Percentiles rank a stretch among this genome's conserved stretches.
phyloP scores from a whole-genome alignment of 345 rosid genomes.

The Raphanus sativus region DNA sequence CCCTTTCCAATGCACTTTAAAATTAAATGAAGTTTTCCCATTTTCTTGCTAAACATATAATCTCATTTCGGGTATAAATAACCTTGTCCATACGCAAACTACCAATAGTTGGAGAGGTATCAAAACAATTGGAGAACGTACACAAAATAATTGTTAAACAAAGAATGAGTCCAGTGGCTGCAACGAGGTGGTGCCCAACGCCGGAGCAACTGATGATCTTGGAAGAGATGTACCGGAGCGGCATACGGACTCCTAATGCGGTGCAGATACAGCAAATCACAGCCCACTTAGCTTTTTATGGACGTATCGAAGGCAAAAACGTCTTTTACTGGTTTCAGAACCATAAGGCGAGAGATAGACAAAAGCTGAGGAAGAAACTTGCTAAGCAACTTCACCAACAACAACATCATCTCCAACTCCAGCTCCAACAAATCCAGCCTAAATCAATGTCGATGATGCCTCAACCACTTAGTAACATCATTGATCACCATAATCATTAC shows the following conservation, averaged over 20 bases:
- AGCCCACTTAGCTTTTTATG: conserved; percentile 68
- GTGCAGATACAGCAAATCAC: conserved; percentile 86
- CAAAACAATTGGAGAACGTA: background rate
- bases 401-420: conserved; percentile 45
- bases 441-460: conserved; percentile 28
- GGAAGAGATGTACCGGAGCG: conserved; percentile 81
- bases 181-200: conserved; percentile 96
- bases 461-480: conserved; percentile 27
- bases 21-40: background rate
- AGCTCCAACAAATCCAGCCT: conserved; percentile 36
- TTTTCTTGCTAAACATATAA: conserved; percentile 16
- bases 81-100: conserved; percentile 17
- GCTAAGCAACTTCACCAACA: conserved; percentile 66
- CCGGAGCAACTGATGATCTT: conserved; percentile 92
- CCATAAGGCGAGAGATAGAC: conserved; percentile 95
- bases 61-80: conserved; percentile 25
- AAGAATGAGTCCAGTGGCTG: conserved; percentile 63
- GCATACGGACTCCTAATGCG: conserved; percentile 80
- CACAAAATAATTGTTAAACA: conserved; percentile 6
- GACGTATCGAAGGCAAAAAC: conserved; percentile 88
- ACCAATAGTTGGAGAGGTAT: background rate
- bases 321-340: conserved; percentile 98
- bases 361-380: conserved; percentile 73
- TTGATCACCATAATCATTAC: conserved; percentile 32
- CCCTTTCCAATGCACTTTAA: conserved; percentile 37